Conservation (phyloP, 495 filamentous ascomycete genomes). For the Penicillium arizonense region DNA sequence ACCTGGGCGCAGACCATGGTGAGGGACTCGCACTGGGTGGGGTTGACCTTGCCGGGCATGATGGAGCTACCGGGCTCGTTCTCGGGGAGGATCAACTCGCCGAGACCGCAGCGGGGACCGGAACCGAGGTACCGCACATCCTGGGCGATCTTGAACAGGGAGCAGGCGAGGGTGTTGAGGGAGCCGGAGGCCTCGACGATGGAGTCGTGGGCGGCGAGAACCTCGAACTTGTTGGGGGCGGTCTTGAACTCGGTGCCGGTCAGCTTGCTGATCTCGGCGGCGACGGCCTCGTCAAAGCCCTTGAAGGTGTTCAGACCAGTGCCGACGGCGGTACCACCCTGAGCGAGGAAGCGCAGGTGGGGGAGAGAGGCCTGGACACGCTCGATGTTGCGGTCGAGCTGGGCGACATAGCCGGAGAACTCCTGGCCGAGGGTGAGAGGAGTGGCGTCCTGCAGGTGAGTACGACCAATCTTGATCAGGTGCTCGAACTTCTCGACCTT, state of each 20-base stretch:
- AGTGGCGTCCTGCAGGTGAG: slow-evolving; percentile 96
- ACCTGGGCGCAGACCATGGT: slow-evolving; percentile 98
- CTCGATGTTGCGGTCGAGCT: slow-evolving; percentile 86
- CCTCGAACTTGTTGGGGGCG: slow-evolving; percentile 98
- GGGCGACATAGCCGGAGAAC: slow-evolving; percentile 95
- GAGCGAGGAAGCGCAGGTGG: slow-evolving; percentile 81
- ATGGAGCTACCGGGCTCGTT: slow-evolving; percentile 97
- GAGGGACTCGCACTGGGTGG: slow-evolving; percentile 95
- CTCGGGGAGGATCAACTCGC: slow-evolving; percentile 88
- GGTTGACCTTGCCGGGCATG: slow-evolving; percentile 99
- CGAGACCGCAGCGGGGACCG: slow-evolving; percentile 91
- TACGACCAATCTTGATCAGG: slow-evolving; percentile 99
- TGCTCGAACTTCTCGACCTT: slow-evolving; percentile 88
- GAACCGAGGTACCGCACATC: slow-evolving; percentile 96
- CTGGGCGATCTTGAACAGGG: slow-evolving; percentile 97
- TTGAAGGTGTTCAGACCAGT: slow-evolving; percentile 97
- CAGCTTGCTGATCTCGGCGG: slow-evolving; percentile 84
- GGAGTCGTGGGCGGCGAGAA: slow-evolving; percentile 95
- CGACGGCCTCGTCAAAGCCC: slow-evolving; percentile 92
- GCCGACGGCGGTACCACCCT: slow-evolving; percentile 96
- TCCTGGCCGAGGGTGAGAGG: slow-evolving; percentile 95
- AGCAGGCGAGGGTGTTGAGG: slow-evolving; percentile 88
- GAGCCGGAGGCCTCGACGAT: slow-evolving; percentile 91
- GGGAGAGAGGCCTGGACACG: slow-evolving; percentile 81
- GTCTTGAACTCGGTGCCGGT: slow-evolving; percentile 92